A percentile compares a stretch with the other conserved stretches of the same genome.
Evolutionary conservation across 140 eudicot species (phyloP).

Genomic region (Stevia rebaudiana): DNA sequence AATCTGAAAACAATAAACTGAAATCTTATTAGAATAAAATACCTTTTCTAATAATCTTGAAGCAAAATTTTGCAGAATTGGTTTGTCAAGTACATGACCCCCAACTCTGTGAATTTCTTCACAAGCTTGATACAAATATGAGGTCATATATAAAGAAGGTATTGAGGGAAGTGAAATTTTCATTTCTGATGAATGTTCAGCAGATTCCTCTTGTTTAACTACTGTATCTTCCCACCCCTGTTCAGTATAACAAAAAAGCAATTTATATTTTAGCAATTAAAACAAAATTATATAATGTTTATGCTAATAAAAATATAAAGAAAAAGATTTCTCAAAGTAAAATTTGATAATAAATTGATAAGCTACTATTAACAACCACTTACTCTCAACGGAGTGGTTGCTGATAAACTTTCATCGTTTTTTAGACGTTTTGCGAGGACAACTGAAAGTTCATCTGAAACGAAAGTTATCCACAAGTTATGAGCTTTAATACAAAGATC

Average conservation of each 20-base stretch:
- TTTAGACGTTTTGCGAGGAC: constrained; percentile 48
- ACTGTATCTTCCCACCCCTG: constrained; percentile 98
- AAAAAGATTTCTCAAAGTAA: not conserved
- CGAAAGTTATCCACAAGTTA: constrained; percentile 85
- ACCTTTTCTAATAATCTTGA: constrained; percentile 78
- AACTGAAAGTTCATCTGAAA: constrained; percentile 67
- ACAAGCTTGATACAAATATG: constrained; percentile 76
- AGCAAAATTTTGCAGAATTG: constrained; percentile 72
- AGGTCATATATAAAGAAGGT: constrained; percentile 78
- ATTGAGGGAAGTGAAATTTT: constrained; percentile 85
- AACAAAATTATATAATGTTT: not conserved
- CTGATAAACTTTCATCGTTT: constrained; percentile 71
- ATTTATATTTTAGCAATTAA: constrained; percentile 1
- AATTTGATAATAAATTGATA: not conserved
- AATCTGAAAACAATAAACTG: not conserved
- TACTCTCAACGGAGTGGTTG: constrained; percentile 69
- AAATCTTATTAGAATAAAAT: not conserved
- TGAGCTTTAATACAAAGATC: constrained; percentile 85
- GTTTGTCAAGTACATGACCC: constrained; percentile 88
- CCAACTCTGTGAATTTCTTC: constrained; percentile 93
- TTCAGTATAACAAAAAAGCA: not conserved
- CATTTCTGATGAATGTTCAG: constrained; percentile 68
- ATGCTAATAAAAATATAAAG: not conserved
- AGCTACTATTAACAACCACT: constrained; percentile 28
- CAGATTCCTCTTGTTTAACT: constrained; percentile 77